These are phyloP conservation scores for Paramecium octaurelia DNA, from an alignment of 73 alveolate genomes.

Conservation along the genomic window DNA sequence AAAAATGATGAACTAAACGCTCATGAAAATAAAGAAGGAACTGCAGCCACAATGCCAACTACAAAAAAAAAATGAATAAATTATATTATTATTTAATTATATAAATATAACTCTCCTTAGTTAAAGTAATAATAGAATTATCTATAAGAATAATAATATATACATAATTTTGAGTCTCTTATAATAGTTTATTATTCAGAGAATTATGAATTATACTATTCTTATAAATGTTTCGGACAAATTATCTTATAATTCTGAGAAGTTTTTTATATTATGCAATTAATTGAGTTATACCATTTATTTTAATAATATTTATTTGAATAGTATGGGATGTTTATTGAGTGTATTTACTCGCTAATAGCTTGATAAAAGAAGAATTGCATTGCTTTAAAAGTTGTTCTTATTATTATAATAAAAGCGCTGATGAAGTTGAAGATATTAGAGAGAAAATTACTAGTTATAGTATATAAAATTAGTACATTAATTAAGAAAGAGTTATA, in stretches of 20 bases:
- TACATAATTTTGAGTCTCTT: no score
- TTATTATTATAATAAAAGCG: not conserved
- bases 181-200: no score
- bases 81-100: not conserved
- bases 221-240: not conserved
- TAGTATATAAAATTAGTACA: not conserved
- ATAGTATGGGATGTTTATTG: not conserved
- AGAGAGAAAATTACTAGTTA: not conserved
- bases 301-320: not conserved
- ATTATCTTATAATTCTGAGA: not conserved
- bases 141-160: no score
- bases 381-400: not conserved
- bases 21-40: not conserved
- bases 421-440: not conserved
- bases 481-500: not conserved
- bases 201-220: not conserved
- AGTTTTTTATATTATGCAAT: not conserved
- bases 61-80: not conserved
- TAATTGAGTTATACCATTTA: not conserved
- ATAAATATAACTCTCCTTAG: not conserved
- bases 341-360: not conserved
- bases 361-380: not conserved
- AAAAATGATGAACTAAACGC: not conserved
- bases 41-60: not conserved
- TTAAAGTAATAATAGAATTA: not conserved